These are phyloP conservation scores for Guadua angustifolia DNA, from an alignment of 176 grass and related monocot genomes.

Conservation along the genomic window DNA sequence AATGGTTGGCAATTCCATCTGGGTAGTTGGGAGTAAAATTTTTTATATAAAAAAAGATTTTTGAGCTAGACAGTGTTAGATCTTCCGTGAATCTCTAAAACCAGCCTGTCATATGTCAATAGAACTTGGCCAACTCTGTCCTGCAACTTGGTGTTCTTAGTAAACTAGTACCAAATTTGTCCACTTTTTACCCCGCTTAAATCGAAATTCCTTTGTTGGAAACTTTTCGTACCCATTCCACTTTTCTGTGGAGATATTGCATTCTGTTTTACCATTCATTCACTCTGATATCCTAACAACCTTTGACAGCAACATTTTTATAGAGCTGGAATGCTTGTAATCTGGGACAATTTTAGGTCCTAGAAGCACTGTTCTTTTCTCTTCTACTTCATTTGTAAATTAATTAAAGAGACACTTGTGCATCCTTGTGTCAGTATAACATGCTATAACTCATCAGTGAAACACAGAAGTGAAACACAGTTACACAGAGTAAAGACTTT, in stretches of 20 bases:
- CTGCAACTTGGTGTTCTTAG: background rate
- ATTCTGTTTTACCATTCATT: background rate
- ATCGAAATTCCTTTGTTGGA: background rate
- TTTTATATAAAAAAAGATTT: background rate
- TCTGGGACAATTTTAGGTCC: background rate
- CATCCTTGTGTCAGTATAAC: background rate
- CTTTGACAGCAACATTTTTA: background rate
- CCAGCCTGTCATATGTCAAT: background rate
- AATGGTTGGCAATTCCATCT: background rate
- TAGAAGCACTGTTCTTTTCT: background rate
- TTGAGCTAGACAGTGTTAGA: background rate
- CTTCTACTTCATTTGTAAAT: background rate
- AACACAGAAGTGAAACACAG: background rate
- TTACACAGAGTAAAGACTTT: background rate
- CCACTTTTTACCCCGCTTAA: background rate
- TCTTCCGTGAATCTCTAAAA: background rate
- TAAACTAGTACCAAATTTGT: background rate
- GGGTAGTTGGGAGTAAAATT: background rate
- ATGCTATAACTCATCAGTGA: slow-evolving; percentile 20
- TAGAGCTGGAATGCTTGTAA: background rate
- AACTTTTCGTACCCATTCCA: background rate
- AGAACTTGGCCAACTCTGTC: background rate
- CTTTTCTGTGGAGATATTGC: background rate
- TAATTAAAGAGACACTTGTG: background rate
- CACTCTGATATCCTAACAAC: background rate